Percentiles rank a stretch among this genome's conserved stretches.
phyloP scores from a whole-genome alignment of 169 alveolate genomes.

The Cryptosporidium tyzzeri region DNA sequence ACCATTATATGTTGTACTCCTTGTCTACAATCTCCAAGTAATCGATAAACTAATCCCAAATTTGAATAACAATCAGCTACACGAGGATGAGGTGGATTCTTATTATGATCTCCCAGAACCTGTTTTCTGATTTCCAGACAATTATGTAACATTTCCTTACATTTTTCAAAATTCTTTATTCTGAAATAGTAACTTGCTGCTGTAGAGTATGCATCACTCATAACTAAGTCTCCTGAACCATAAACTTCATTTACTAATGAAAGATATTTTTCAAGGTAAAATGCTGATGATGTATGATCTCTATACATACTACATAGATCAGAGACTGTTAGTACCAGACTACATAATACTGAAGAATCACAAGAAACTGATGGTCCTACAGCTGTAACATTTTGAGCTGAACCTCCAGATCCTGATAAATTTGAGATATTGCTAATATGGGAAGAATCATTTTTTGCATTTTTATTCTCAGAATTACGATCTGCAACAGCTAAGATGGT shows the following conservation, averaged over 20 bases:
- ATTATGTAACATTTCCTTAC: slow-evolving; percentile 47
- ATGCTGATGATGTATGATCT: slow-evolving; percentile 77
- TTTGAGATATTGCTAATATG: not conserved
- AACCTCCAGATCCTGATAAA: not conserved
- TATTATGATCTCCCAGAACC: slow-evolving; percentile 58
- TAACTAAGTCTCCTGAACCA: slow-evolving; percentile 75
- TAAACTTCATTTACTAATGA: slow-evolving; percentile 68
- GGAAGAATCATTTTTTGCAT: slow-evolving; percentile 26
- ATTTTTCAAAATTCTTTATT: slow-evolving; percentile 37
- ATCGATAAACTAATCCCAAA: slow-evolving; percentile 83
- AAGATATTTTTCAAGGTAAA: slow-evolving; percentile 77
- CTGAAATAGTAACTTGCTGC: slow-evolving; percentile 78
- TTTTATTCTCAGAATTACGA: slow-evolving; percentile 42
- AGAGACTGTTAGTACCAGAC: slow-evolving; percentile 78
- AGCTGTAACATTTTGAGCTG: slow-evolving; percentile 1
- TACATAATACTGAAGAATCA: slow-evolving; percentile 79
- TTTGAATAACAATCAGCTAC: slow-evolving; percentile 88
- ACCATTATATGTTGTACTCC: slow-evolving; percentile 84
- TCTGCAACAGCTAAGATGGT: slow-evolving; percentile 82
- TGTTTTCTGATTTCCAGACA: slow-evolving; percentile 70
- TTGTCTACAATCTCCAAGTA: slow-evolving; percentile 84
- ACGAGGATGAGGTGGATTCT: slow-evolving; percentile 80
- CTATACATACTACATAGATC: slow-evolving; percentile 80
- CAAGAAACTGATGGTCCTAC: slow-evolving; percentile 79
- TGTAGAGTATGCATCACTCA: slow-evolving; percentile 77